phyloP scores from a whole-genome alignment of 805 yeast genomes.

The Maudiozyma serrabonitensis region DNA sequence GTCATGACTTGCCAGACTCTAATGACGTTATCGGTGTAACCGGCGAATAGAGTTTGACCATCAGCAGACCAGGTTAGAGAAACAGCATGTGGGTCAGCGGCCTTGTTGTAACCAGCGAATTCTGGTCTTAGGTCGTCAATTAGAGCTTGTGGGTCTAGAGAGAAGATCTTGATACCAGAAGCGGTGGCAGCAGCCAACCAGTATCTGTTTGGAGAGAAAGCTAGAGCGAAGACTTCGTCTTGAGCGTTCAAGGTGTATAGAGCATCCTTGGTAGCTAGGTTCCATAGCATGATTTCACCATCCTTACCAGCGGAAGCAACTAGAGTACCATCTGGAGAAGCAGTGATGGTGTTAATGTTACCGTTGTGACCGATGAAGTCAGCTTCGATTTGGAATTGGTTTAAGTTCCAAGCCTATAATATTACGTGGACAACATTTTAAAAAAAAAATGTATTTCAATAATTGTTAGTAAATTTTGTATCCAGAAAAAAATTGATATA shows the following conservation, averaged over 20 bases:
- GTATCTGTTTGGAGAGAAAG: conserved; percentile 99
- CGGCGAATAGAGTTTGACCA: conserved; percentile 98
- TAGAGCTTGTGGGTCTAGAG: conserved; percentile 87
- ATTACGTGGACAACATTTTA: conserved; percentile 6
- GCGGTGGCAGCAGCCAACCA: conserved; percentile 99
- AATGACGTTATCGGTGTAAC: conserved; percentile 99
- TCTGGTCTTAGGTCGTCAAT: conserved; percentile 98
- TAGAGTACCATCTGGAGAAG: conserved; percentile 99
- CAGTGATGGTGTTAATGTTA: conserved; percentile 92
- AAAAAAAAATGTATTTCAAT: not conserved
- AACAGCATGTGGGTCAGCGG: conserved; percentile 96
- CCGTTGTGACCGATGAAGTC: conserved; percentile 99
- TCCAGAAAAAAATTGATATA: no score
- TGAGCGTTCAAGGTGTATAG: conserved; percentile 91
- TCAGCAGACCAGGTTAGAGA: conserved; percentile 99
- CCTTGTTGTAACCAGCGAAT: conserved; percentile 76
- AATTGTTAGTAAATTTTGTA: conserved; percentile 36
- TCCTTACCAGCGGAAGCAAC: conserved; percentile 99
- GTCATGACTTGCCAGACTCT: conserved; percentile 99
- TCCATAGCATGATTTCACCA: conserved; percentile 98
- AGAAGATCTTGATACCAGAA: conserved; percentile 95
- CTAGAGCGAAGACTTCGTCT: conserved; percentile 95
- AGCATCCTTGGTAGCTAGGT: conserved; percentile 74
- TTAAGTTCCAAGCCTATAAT: conserved; percentile 84
- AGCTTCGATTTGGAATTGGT: conserved; percentile 76